Conservation (phyloP, 176 grass and related monocot genomes). For the Typha latifolia region DNA sequence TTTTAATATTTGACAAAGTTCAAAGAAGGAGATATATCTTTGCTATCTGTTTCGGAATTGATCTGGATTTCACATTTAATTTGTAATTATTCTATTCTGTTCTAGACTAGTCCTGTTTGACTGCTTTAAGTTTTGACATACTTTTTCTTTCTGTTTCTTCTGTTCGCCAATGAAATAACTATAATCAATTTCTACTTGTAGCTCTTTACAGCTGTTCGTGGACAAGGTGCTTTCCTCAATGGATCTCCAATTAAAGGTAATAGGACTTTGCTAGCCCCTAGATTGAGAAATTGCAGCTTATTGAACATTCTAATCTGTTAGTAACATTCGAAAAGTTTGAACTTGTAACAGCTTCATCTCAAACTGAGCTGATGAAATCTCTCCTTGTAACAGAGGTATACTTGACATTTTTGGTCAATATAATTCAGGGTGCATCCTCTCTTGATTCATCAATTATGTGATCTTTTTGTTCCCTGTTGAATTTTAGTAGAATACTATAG, state of each 20-base stretch:
- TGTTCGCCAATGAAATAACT: background rate
- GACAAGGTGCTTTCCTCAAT: slow-evolving; percentile 90
- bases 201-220: slow-evolving; percentile 74
- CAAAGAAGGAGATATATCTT: too few relatives aligned
- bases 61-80: too few relatives aligned
- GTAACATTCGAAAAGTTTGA: slow-evolving; percentile 7
- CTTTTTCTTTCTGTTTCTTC: background rate
- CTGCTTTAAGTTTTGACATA: background rate
- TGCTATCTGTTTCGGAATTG: too few relatives aligned
- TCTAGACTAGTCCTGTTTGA: too few relatives aligned
- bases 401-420: background rate
- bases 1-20: too few relatives aligned
- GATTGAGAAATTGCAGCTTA: background rate
- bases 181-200: slow-evolving; percentile 23
- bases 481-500: background rate
- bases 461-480: background rate
- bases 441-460: background rate
- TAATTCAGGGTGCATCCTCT: background rate
- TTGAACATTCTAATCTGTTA: slow-evolving; percentile 1
- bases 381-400: slow-evolving; percentile 93
- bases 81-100: too few relatives aligned
- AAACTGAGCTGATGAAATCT: slow-evolving; percentile 79
- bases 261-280: background rate
- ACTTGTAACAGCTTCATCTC: slow-evolving; percentile 74
- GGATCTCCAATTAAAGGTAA: slow-evolving; percentile 81